phyloP scores from a whole-genome alignment of 164 flowering plant genomes.

The Magnolia officinalis region DNA sequence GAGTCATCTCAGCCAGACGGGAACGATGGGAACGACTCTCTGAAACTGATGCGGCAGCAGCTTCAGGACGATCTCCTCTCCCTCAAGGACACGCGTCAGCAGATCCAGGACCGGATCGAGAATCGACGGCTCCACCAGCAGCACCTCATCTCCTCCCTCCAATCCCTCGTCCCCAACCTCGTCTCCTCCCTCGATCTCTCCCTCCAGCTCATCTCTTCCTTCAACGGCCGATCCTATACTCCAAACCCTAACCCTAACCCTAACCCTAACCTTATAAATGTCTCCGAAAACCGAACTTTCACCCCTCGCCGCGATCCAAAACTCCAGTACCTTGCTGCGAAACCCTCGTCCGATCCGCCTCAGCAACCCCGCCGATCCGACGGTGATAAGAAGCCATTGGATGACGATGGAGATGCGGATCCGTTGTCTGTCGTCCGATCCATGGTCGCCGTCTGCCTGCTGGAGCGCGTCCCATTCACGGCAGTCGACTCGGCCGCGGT shows the following conservation, averaged over 20 bases:
- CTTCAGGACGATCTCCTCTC: conserved; percentile 28
- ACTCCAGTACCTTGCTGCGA: no score
- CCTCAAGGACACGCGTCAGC: conserved; percentile 33
- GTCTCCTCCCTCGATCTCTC: conserved; percentile 83
- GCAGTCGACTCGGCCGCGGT: conserved; percentile 74
- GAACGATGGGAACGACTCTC: conserved; percentile 4
- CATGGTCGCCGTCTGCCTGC: conserved; percentile 74
- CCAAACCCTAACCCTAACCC: conserved; percentile 36
- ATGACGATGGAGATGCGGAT: background rate
- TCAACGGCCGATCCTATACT: conserved; percentile 54
- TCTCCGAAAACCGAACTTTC: conserved; percentile 1
- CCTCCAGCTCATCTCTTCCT: conserved; percentile 60
- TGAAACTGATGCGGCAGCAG: conserved; percentile 13
- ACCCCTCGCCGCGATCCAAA: background rate
- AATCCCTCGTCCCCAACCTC: conserved; percentile 62
- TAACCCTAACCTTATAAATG: background rate
- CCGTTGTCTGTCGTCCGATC: conserved; percentile 69
- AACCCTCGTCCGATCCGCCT: no score
- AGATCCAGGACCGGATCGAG: conserved; percentile 36
- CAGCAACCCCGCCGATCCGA: no score
- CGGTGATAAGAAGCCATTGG: background rate
- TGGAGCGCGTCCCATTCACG: conserved; percentile 74
- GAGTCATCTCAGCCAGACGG: background rate
- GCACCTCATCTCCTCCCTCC: conserved; percentile 68
- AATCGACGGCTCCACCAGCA: conserved; percentile 42